Conservation (phyloP, 306 rosid genomes). For the Potentilla sterilis region DNA sequence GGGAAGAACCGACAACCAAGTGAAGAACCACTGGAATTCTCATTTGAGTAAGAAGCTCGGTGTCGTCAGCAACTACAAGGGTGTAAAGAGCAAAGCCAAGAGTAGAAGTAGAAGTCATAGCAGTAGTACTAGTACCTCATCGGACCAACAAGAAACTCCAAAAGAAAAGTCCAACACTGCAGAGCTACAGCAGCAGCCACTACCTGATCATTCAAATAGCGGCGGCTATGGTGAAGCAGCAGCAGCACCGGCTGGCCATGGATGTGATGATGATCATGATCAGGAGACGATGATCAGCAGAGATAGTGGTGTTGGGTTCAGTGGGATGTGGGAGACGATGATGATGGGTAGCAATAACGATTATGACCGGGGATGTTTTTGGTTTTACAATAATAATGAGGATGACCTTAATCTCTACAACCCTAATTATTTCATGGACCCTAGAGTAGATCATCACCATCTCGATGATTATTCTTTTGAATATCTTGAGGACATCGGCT, state of each 20-base stretch:
- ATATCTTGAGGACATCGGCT: constrained; percentile 22
- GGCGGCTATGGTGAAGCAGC: not conserved
- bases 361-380: constrained; percentile 17
- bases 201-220: not conserved
- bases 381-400: constrained; percentile 22
- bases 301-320: not conserved
- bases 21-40: constrained; percentile 69
- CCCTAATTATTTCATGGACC: constrained; percentile 16
- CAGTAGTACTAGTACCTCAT: not conserved
- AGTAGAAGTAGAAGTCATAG: not conserved
- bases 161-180: constrained; percentile 7
- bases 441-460: constrained; percentile 20
- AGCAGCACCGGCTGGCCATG: not conserved
- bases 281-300: not conserved
- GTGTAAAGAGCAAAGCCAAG: constrained; percentile 19
- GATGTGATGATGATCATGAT: not conserved
- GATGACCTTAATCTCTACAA: constrained; percentile 1
- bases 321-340: constrained; percentile 15
- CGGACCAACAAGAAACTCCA: not conserved
- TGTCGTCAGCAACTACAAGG: not conserved
- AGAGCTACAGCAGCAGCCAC: not conserved
- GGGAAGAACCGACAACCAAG: constrained; percentile 72
- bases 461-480: constrained; percentile 4
- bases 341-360: constrained; percentile 3
- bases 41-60: constrained; percentile 56